A percentile compares a stretch with the other conserved stretches of the same genome.
Evolutionary conservation across 352 stramenopile species (phyloP).

Genomic region (Globisporangium cystogenes): DNA sequence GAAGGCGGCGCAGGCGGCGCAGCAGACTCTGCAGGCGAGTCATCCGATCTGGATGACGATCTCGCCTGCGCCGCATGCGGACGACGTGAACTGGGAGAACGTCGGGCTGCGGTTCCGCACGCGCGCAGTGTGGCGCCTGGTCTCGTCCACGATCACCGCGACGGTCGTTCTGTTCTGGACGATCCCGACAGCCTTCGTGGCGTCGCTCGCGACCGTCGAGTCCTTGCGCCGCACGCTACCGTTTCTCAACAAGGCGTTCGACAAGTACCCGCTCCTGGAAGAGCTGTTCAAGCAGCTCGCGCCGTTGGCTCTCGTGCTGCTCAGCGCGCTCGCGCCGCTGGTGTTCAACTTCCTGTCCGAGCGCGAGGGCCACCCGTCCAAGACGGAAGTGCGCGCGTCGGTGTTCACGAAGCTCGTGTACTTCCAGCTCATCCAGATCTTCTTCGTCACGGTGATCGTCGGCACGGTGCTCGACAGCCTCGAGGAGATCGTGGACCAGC

Average conservation of each 20-base stretch:
- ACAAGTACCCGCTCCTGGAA: conserved; percentile 52
- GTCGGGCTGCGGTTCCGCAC: conserved; percentile 52
- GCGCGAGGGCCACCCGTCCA: conserved; percentile 64
- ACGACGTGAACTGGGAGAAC: conserved; percentile 78
- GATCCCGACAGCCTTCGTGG: conserved; percentile 72
- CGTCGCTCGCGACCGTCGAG: conserved; percentile 63
- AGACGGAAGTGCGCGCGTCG: conserved; percentile 52
- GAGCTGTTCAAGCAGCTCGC: conserved; percentile 68
- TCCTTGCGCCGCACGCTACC: conserved; percentile 53
- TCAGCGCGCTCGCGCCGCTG: conserved; percentile 56
- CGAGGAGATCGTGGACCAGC: conserved; percentile 66
- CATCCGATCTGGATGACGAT: conserved; percentile 51
- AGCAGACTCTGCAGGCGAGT: conserved; percentile 61
- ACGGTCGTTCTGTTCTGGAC: conserved; percentile 81
- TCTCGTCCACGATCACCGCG: conserved; percentile 49
- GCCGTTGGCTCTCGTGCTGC: conserved; percentile 46
- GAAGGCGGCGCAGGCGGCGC: conserved; percentile 59
- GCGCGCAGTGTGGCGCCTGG: conserved; percentile 37
- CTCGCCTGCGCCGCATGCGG: conserved; percentile 39
- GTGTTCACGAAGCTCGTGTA: conserved; percentile 76
- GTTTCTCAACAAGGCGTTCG: conserved; percentile 59
- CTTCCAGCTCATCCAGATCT: conserved; percentile 82
- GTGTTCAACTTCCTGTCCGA: conserved; percentile 61
- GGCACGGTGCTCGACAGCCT: conserved; percentile 72
- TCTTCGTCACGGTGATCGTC: conserved; percentile 75